Evolutionary conservation across 306 rosid species (phyloP), one percentile per base, ranked within the genome.

Genomic region (Trifolium subterraneum): DNA sequence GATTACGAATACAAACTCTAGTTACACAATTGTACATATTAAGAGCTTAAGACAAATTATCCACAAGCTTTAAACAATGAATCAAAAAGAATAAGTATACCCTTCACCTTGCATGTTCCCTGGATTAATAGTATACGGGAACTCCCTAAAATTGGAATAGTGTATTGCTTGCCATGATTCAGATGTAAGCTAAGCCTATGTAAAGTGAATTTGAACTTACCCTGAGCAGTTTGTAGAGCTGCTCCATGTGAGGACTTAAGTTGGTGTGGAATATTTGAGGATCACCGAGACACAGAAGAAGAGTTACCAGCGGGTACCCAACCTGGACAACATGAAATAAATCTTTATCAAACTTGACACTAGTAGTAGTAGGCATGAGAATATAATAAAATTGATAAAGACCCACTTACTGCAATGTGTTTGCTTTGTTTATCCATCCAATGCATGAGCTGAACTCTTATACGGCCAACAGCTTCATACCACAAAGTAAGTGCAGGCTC

Each of bases 341-440:
- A 78, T 31, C 6, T 23, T 71, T 7, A 66, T 64, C 61, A 75
- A 19, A 22, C 54, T 14, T 62, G 16, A 66, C 47, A 68, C 47
- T 76, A 56, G 35, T 56, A 63, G 59, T 76, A 56, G 35, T 56
- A 63, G 59, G 72, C 44, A 71, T 70, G 15, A 31, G 38, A 47
- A 72, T 55, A 67, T 74, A 68, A 65, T 18, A 25, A 67, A 72
- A 69, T 27, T 31, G 61, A 29, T 45, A 64, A 23, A 72, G 70
- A 63, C 71, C 75, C 69, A 78, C 96, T 79, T 77, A 95, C 99
- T 73, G 98, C 85, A 64, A 95, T 82, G 83, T 95, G 99, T 81
- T 95, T 95, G 97, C 97, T 95, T 81, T 95, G 98, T 84, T 87
- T 95, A 52, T 95, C 99, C 97, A 95, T 95, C 99, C 99, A 95